Percentiles rank a stretch among this genome's conserved stretches.
These are phyloP conservation scores for Hypoxylon sp. DNA, from an alignment of 2,329 filamentous ascomycete species.

Conservation along the genomic window DNA sequence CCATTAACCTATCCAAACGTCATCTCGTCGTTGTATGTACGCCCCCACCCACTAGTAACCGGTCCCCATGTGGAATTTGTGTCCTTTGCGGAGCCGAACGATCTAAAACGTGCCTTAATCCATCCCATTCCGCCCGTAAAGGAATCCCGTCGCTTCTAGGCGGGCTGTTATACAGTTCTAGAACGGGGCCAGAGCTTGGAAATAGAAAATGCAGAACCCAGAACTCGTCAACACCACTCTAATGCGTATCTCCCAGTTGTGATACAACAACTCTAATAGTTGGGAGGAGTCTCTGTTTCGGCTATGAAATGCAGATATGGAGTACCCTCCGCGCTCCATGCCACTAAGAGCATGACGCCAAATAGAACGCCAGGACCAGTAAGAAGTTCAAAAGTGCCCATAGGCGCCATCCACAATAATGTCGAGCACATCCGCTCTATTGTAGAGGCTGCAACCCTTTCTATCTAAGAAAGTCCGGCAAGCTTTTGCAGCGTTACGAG, in stretches of 20 bases:
- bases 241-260: slow-evolving; percentile 35
- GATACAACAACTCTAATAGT: slow-evolving; percentile 32
- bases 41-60: slow-evolving; percentile 8
- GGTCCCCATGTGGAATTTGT: neutral
- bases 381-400: slow-evolving; percentile 13
- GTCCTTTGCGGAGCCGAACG: slow-evolving; percentile 3
- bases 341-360: slow-evolving; percentile 15
- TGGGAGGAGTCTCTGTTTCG: slow-evolving; percentile 35
- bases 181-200: neutral
- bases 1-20: slow-evolving; percentile 34
- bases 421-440: slow-evolving; percentile 33
- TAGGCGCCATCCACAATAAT: slow-evolving; percentile 39
- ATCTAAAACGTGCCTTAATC: slow-evolving; percentile 4
- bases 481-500: slow-evolving; percentile 68
- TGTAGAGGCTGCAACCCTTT: slow-evolving; percentile 33
- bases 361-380: slow-evolving; percentile 24
- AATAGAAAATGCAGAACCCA: slow-evolving; percentile 21
- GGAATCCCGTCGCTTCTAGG: slow-evolving; percentile 4
- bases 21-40: slow-evolving; percentile 27
- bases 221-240: slow-evolving; percentile 36
- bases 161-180: slow-evolving; percentile 30
- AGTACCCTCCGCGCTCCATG: slow-evolving; percentile 21
- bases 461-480: slow-evolving; percentile 58
- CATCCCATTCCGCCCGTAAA: slow-evolving; percentile 9
- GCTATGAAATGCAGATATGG: slow-evolving; percentile 40